Percentiles rank a stretch among this genome's conserved stretches.
phyloP scores from a whole-genome alignment of 495 filamentous ascomycete genomes.

The Podospora anserina region DNA sequence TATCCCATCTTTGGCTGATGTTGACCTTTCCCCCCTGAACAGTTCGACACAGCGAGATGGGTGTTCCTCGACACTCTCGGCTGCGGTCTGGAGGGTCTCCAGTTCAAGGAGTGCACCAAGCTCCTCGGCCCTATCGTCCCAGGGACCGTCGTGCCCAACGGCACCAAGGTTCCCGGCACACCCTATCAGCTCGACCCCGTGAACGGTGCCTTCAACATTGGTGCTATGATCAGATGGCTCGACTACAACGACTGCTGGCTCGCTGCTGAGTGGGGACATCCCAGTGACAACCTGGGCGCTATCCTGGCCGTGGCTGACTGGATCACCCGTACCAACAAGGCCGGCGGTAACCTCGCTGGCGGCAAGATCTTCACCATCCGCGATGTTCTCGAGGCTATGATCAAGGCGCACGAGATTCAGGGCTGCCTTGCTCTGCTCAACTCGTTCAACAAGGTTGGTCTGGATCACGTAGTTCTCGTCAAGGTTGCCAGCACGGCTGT shows the following conservation, averaged over 20 bases:
- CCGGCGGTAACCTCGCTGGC: conserved; percentile 78
- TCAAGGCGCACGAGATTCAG: conserved; percentile 99
- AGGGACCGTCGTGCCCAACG: conserved; percentile 89
- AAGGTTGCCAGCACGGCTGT: conserved; percentile 96
- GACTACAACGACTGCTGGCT: conserved; percentile 99
- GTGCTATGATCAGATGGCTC: conserved; percentile 96
- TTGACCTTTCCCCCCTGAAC: conserved; percentile 15
- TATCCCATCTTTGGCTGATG: conserved; percentile 29
- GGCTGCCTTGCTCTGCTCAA: conserved; percentile 95
- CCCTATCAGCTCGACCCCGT: conserved; percentile 93
- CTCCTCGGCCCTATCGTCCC: conserved; percentile 90
- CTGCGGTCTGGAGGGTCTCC: conserved; percentile 91
- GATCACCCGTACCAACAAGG: conserved; percentile 92
- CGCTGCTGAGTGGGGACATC: conserved; percentile 97
- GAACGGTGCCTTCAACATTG: conserved; percentile 97
- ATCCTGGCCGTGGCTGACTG: conserved; percentile 92
- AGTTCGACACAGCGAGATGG: conserved; percentile 91
- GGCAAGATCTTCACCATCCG: conserved; percentile 83
- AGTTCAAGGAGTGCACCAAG: conserved; percentile 93
- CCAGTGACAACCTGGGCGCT: conserved; percentile 56
- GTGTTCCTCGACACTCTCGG: conserved; percentile 94
- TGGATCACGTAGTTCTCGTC: conserved; percentile 96
- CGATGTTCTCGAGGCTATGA: conserved; percentile 96
- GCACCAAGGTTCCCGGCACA: conserved; percentile 87
- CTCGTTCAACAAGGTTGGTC: conserved; percentile 95